phyloP scores from a whole-genome alignment of 305 asterid species.

The Fraxinus sp. region DNA sequence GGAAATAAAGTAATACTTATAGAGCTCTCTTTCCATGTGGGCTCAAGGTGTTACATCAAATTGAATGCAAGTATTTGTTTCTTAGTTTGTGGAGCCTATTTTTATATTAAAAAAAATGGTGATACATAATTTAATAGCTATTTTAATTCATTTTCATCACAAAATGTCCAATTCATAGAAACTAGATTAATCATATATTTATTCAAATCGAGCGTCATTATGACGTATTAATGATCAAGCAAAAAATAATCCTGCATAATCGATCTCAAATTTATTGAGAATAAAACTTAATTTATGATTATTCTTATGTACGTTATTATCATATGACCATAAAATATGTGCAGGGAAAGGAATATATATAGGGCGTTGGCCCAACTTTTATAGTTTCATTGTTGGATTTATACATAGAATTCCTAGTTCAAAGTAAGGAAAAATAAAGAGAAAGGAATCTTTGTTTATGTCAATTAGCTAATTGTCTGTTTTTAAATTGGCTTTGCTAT shows the following conservation, averaged over 20 bases:
- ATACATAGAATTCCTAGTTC: constrained; percentile 2
- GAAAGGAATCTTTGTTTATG: constrained; percentile 38
- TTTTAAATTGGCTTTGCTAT: constrained; percentile 9
- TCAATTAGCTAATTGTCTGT: constrained; percentile 40
- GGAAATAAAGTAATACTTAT: background rate
- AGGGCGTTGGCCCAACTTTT: constrained; percentile 38
- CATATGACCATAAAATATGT: background rate
- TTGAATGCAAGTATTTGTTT: constrained; percentile 29
- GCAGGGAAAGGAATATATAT: constrained; percentile 17
- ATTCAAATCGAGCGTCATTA: constrained; percentile 9
- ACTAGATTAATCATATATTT: constrained; percentile 16
- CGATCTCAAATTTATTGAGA: background rate
- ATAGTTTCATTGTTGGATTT: constrained; percentile 32
- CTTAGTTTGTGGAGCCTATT: constrained; percentile 27
- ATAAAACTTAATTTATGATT: constrained; percentile 5
- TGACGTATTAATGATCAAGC: background rate
- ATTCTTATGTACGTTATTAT: background rate
- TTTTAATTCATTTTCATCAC: background rate
- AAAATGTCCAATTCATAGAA: constrained; percentile 35
- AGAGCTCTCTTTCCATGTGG: constrained; percentile 32
- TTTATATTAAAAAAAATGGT: background rate
- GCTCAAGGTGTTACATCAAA: constrained; percentile 28
- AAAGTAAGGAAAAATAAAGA: background rate
- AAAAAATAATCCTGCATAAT: background rate
- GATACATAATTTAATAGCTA: background rate